Evolutionary conservation across 2,329 filamentous ascomycete species (phyloP).

Genomic region (Coniochaeta sp.): DNA sequence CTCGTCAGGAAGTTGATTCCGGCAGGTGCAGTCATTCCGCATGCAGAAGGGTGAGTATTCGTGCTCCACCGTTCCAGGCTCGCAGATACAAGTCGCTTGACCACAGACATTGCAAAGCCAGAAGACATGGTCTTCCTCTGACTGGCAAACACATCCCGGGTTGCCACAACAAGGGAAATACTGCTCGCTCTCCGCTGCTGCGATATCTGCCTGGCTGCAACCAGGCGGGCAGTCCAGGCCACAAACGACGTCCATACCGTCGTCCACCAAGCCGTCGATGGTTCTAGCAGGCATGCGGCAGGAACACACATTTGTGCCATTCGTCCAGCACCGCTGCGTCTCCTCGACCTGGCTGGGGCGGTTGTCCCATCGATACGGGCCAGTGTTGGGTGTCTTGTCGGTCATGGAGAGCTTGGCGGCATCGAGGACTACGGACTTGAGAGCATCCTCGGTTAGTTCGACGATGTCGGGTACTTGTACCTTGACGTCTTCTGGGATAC

Average conservation of each 20-base stretch:
- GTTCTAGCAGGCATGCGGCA: neutral
- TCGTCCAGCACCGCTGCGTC: neutral
- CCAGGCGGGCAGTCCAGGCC: neutral
- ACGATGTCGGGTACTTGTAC: neutral
- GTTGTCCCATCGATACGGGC: neutral
- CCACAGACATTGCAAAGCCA: neutral
- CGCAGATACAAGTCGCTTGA: neutral
- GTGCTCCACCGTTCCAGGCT: neutral
- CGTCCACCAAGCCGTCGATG: neutral
- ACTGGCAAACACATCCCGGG: neutral
- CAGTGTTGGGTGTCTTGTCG: neutral
- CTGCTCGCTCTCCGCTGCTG: neutral
- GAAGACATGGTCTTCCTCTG: neutral
- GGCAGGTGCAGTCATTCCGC: neutral
- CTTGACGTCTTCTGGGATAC: neutral
- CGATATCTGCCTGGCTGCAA: neutral
- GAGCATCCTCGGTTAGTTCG: neutral
- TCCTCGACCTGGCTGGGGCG: neutral
- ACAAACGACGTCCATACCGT: neutral
- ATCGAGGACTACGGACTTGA: neutral
- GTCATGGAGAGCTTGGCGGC: neutral
- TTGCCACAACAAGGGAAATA: neutral
- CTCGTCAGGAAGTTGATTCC: neutral
- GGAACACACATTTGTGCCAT: neutral
- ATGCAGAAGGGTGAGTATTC: neutral